Conservation (phyloP, 2,329 filamentous ascomycete species). For the Trichophyton benhamiae region DNA sequence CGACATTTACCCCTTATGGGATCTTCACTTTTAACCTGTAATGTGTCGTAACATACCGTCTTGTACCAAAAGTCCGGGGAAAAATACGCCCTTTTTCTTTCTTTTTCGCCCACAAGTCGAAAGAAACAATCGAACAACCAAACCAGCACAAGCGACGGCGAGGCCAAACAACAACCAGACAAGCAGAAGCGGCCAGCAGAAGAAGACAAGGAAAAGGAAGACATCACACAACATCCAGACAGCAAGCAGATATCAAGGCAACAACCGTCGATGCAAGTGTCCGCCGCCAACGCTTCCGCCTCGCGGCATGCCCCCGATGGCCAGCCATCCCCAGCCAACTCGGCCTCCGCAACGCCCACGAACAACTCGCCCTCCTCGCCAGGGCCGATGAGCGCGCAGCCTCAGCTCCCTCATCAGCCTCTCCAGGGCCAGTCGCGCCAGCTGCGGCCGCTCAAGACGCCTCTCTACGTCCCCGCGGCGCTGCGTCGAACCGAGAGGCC, state of each 20-base stretch:
- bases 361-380: conserved; percentile 45
- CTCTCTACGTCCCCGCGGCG: conserved; percentile 52
- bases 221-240: no score
- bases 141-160: not conserved
- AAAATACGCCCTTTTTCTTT: not conserved
- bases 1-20: not conserved
- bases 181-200: not conserved
- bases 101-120: not conserved
- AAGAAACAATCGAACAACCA: no score
- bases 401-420: conserved; percentile 17
- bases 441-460: conserved; percentile 47
- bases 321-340: conserved; percentile 35
- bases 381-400: conserved; percentile 27
- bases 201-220: not conserved
- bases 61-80: not conserved
- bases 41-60: not conserved
- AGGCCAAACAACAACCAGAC: not conserved
- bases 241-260: no score
- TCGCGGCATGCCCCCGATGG: conserved; percentile 28
- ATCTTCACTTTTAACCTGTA: not conserved
- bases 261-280: conserved; percentile 6
- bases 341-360: conserved; percentile 38
- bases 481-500: conserved; percentile 48
- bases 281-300: conserved; percentile 8
- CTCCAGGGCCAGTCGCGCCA: conserved; percentile 39